These are phyloP conservation scores for Wickerhamomyces kurtzmanii DNA, from an alignment of 805 yeast genomes.

Conservation along the genomic window DNA sequence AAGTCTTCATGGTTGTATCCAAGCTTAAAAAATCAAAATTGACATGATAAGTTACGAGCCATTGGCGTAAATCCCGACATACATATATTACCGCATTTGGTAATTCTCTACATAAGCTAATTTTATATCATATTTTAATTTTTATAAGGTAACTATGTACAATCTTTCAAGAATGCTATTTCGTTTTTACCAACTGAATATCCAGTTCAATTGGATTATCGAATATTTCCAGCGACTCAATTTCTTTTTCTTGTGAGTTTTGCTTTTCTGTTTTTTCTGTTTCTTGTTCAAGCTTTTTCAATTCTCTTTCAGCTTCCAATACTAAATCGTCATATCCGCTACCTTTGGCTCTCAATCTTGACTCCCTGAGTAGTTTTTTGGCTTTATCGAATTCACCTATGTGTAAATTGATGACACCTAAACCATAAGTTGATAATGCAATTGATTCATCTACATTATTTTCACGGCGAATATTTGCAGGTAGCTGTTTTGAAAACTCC, in stretches of 20 bases:
- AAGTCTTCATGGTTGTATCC: no score
- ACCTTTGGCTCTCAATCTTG: conserved; percentile 60
- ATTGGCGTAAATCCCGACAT: no score
- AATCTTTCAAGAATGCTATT: neutral
- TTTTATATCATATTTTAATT: no score
- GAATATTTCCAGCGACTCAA: no score
- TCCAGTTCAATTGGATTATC: no score
- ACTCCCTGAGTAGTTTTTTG: conserved; percentile 50
- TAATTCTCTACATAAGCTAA: no score
- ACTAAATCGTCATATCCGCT: conserved; percentile 56
- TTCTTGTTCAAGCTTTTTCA: conserved; percentile 35
- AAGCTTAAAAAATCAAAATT: no score
- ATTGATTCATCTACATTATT: conserved; percentile 49
- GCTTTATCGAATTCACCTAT: conserved; percentile 47
- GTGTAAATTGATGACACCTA: conserved; percentile 73
- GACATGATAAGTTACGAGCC: no score
- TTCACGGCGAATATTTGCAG: conserved; percentile 23
- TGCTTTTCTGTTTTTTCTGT: no score
- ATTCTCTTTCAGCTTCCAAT: conserved; percentile 56
- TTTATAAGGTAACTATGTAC: neutral
- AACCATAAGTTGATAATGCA: conserved; percentile 75
- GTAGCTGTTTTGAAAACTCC: conserved; percentile 29
- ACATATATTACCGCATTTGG: no score
- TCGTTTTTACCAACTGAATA: neutral
- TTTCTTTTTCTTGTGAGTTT: no score